Conservation (phyloP, 805 yeast species). For the Zygoascus ofunaensis region DNA sequence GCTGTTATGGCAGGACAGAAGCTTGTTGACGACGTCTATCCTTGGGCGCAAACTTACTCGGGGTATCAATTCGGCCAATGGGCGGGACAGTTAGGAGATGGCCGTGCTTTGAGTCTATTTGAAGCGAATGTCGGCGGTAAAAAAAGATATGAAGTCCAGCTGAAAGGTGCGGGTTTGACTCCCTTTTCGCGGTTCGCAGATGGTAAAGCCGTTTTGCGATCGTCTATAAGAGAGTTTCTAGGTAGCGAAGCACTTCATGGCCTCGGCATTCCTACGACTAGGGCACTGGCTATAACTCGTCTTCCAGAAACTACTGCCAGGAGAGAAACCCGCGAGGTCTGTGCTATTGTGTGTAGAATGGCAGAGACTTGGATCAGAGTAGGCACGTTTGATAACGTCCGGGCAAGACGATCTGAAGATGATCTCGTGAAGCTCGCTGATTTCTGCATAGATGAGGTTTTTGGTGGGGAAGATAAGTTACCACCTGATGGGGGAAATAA, state of each 20-base stretch:
- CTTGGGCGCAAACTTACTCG: constrained; percentile 87
- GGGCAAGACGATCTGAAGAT: constrained; percentile 59
- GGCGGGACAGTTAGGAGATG: constrained; percentile 97
- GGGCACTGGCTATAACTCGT: constrained; percentile 66
- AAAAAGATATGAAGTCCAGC: constrained; percentile 53
- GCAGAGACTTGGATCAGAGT: constrained; percentile 81
- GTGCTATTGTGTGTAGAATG: constrained; percentile 78
- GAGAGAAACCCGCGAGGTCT: constrained; percentile 52
- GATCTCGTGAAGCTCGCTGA: constrained; percentile 60
- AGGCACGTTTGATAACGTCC: constrained; percentile 78
- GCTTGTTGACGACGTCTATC: constrained; percentile 42
- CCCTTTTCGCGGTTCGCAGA: constrained; percentile 94
- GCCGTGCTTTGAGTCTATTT: constrained; percentile 77
- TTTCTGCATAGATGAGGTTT: constrained; percentile 59
- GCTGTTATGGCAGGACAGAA: constrained; percentile 54
- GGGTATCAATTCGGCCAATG: constrained; percentile 95
- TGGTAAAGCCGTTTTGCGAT: constrained; percentile 86
- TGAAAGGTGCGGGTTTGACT: constrained; percentile 88
- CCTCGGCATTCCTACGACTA: constrained; percentile 76
- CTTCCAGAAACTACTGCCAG: constrained; percentile 76
- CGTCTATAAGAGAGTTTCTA: constrained; percentile 80
- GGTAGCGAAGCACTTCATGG: constrained; percentile 74
- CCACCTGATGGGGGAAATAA: constrained; percentile 19
- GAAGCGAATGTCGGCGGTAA: constrained; percentile 44
- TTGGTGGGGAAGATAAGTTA: constrained; percentile 32